Conservation (phyloP, 139 green algal genomes). For the Micractinium sp. region DNA sequence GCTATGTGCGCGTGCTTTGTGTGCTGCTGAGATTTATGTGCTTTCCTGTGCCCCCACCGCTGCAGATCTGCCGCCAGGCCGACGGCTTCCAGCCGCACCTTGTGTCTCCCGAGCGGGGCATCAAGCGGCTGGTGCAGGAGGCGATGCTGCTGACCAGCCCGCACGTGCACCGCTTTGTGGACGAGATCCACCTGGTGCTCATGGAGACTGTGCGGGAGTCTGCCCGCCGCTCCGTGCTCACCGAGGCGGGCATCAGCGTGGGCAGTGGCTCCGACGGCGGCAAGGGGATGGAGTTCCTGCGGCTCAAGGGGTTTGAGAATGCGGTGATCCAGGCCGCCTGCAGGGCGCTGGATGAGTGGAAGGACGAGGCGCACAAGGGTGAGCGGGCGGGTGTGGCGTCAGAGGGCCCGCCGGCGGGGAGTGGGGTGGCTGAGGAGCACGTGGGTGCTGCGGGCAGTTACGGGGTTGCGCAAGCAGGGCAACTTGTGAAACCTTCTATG, state of each 20-base stretch:
- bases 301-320: slow-evolving; percentile 85
- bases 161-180: slow-evolving; percentile 71
- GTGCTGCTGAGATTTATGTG: too few species aligned
- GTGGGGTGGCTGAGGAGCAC: too few species aligned
- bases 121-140: slow-evolving; percentile 75
- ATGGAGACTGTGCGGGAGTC: slow-evolving; percentile 41
- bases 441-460: background rate
- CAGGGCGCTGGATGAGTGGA: slow-evolving; percentile 82
- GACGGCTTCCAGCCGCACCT: slow-evolving; percentile 91
- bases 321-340: slow-evolving; percentile 75
- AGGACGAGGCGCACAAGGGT: slow-evolving; percentile 52
- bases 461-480: background rate
- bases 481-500: too few species aligned
- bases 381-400: background rate
- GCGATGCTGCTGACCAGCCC: slow-evolving; percentile 64
- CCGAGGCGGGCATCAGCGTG: slow-evolving; percentile 25
- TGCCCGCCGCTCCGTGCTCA: slow-evolving; percentile 35
- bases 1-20: background rate
- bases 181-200: slow-evolving; percentile 60
- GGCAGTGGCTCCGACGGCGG: background rate
- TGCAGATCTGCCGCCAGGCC: slow-evolving; percentile 78
- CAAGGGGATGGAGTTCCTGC: slow-evolving; percentile 54
- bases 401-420: too few species aligned
- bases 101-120: slow-evolving; percentile 87
- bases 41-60: background rate